A percentile compares a stretch with the other conserved stretches of the same genome.
Evolutionary conservation across 306 rosid genomes (phyloP).

Genomic region (Argentina anserina): DNA sequence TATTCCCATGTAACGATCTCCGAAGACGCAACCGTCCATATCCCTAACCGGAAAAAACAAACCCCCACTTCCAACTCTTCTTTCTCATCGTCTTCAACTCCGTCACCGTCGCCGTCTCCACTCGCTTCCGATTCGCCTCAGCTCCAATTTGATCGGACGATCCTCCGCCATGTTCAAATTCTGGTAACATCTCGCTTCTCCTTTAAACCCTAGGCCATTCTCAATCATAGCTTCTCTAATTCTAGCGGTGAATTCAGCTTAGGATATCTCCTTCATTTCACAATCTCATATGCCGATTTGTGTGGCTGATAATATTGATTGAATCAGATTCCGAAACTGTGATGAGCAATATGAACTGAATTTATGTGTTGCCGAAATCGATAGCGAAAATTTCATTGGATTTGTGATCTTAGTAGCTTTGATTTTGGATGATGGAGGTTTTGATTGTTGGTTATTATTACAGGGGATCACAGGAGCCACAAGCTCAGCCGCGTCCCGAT

Average conservation of each 20-base stretch:
- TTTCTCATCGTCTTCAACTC: background rate
- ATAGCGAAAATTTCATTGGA: background rate
- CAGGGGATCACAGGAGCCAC: constrained; percentile 91
- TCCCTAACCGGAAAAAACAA: background rate
- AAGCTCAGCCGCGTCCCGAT: constrained; percentile 50
- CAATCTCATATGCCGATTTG: background rate
- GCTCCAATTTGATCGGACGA: constrained; percentile 17
- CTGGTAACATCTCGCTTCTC: constrained; percentile 48
- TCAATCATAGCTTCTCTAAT: background rate
- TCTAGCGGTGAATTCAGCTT: background rate
- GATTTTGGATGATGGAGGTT: background rate
- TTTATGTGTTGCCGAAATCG: background rate
- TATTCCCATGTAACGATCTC: background rate
- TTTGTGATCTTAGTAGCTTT: background rate
- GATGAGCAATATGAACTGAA: background rate
- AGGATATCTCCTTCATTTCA: background rate
- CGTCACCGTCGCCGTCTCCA: background rate
- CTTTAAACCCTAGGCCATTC: too few species aligned
- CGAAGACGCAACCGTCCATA: background rate
- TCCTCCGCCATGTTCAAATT: constrained; percentile 63
- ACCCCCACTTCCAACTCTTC: background rate
- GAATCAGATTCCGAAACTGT: background rate
- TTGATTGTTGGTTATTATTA: background rate
- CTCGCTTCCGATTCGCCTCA: constrained; percentile 5
- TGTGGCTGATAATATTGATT: too few species aligned